These are phyloP conservation scores for Primulina huaijiensis DNA, from an alignment of 257 asterid genomes.

Conservation along the genomic window DNA sequence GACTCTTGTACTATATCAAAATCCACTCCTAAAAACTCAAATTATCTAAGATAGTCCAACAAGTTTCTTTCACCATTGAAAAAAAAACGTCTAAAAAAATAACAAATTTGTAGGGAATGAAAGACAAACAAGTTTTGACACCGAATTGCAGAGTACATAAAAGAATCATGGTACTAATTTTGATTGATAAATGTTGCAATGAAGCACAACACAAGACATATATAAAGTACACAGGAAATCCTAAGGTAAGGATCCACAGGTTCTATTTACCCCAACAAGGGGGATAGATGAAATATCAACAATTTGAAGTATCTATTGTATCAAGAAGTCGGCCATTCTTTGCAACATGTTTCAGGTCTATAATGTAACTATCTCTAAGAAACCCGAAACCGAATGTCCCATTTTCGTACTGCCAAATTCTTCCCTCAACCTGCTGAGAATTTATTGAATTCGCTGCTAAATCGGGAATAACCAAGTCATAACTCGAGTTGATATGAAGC, in stretches of 20 bases:
- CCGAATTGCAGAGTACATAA: neutral
- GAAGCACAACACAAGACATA: slow-evolving; percentile 12
- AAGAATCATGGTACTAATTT: neutral
- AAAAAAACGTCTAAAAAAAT: neutral
- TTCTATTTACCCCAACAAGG: neutral
- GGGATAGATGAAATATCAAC: neutral
- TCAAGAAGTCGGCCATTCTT: neutral
- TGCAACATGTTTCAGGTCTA: neutral
- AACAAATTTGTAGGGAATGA: too few species aligned
- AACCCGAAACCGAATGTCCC: neutral
- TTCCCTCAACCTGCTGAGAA: slow-evolving; percentile 38
- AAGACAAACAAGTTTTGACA: neutral
- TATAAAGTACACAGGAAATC: neutral
- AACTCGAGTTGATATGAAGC: slow-evolving; percentile 73
- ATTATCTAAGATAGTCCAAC: too few species aligned
- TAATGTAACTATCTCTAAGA: neutral
- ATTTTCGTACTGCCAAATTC: neutral
- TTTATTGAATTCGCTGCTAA: slow-evolving; percentile 38
- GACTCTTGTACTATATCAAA: too few species aligned
- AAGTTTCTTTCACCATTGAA: too few species aligned
- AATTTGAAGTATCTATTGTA: neutral
- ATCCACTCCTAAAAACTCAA: too few species aligned
- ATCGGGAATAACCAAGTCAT: slow-evolving; percentile 72
- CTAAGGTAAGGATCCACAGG: too few species aligned
- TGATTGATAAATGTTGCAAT: slow-evolving; percentile 80